A percentile compares a stretch with the other conserved stretches of the same genome.
Conservation (phyloP, 164 flowering plant species). For the Warburgia ugandensis region DNA sequence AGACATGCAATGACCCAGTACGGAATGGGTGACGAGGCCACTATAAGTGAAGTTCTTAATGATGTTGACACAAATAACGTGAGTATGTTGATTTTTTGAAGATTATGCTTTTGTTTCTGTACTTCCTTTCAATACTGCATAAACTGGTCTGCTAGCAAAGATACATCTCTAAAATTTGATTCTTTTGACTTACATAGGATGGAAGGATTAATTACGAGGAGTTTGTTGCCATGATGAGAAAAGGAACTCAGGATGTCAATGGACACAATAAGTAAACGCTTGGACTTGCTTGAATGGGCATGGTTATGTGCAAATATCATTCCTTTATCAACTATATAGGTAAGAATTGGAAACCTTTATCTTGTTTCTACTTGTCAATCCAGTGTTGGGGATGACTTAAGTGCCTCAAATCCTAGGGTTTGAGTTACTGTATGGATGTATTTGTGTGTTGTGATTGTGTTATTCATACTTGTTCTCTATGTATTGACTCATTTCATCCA, state of each 20-base stretch:
- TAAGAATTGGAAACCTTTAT: no score
- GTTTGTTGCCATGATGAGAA: slow-evolving; percentile 81
- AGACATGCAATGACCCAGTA: slow-evolving; percentile 63
- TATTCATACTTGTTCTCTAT: no score
- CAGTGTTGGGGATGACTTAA: no score
- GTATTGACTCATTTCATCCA: no score
- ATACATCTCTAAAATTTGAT: background rate
- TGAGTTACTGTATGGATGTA: no score
- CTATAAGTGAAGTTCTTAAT: slow-evolving; percentile 65
- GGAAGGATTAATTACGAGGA: slow-evolving; percentile 80
- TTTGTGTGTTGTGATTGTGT: no score
- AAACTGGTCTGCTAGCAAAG: background rate
- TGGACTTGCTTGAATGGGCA: background rate
- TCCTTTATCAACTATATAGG: no score
- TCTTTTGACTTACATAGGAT: slow-evolving; percentile 35
- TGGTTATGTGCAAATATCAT: no score
- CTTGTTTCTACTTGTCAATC: no score
- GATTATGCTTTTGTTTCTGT: background rate
- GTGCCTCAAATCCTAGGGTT: no score
- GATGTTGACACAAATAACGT: slow-evolving; percentile 83
- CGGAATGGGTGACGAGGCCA: slow-evolving; percentile 85
- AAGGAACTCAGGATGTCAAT: slow-evolving; percentile 36
- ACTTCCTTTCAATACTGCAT: background rate
- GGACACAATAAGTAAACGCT: slow-evolving; percentile 13
- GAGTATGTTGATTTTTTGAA: slow-evolving; percentile 9